Percentiles rank a stretch among this genome's conserved stretches.
phyloP scores from a whole-genome alignment of 2,329 filamentous ascomycete species.

The Penicillium brevicompactum region DNA sequence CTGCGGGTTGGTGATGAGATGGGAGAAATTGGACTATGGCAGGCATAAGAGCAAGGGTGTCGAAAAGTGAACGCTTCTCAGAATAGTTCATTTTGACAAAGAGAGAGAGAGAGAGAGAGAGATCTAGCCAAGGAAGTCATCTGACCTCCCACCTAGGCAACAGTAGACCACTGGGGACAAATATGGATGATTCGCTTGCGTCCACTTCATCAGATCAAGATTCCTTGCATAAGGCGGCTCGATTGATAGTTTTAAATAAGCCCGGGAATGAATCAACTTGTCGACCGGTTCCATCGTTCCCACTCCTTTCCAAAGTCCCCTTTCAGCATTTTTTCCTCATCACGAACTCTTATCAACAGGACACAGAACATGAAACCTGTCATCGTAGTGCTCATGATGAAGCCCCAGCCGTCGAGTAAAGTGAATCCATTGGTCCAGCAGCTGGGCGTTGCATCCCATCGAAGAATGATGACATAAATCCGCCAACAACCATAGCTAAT shows the following conservation, averaged over 20 bases:
- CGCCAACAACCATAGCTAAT: constrained; percentile 34
- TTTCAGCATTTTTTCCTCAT: constrained; percentile 56
- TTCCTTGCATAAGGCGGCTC: no score
- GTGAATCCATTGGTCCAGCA: constrained; percentile 38
- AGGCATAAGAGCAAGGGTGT: no score
- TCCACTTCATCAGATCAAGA: no score
- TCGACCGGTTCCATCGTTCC: constrained; percentile 52
- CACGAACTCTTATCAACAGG: constrained; percentile 41
- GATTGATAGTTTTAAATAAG: constrained; percentile 31
- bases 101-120: no score
- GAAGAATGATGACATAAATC: constrained; percentile 30
- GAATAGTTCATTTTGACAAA: no score
- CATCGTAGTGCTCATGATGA: not conserved
- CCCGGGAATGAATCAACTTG: constrained; percentile 53
- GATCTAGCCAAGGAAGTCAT: no score
- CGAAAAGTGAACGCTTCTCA: no score
- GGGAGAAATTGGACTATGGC: no score
- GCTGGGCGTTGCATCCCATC: constrained; percentile 42
- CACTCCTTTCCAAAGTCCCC: constrained; percentile 52
- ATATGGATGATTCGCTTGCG: no score
- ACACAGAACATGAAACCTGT: constrained; percentile 11
- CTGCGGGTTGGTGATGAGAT: no score
- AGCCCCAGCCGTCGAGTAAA: constrained; percentile 17
- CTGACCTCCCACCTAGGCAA: no score
- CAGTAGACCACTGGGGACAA: no score